Base-by-base conservation (phyloP, 805 yeast genomes). In the Wickerhamiella australiensis region DNA sequence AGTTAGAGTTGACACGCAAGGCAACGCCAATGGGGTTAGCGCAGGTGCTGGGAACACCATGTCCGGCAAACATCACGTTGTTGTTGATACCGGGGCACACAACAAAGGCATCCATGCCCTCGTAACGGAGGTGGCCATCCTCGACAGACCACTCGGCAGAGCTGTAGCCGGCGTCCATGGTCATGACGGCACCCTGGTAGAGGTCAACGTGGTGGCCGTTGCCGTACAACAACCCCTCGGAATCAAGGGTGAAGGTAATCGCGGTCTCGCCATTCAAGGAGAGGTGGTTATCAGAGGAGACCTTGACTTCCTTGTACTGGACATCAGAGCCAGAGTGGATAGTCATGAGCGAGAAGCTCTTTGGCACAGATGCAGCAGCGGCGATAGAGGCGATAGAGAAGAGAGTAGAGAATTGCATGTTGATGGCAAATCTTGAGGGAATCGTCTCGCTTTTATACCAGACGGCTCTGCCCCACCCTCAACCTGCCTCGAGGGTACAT, bases 261-360 rank as follows among this genome's bases (percentile, higher is more conserved):
- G 17, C 26, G 6, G 37, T 11, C 38, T 43, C 46, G 33, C 46
- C 46, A 22, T 43, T 43, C 26, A 31, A 21, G 20, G 38, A 29
- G 20, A 43, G 18, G 27, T 26, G 37, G 18, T 20, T 13, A 22
- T 43, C 22, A 23, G 35, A 11, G 27, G 46, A 15, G 27, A 43
- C 27, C 46, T 43, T 43, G 25, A 43, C 38, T 17, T 25, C 17
- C 22, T 18, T 2, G 46, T 31, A 31, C 38, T 43, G 46, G 38
- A 15, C 18, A 13, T 43, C 27, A 17, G 38, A 29, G 27, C 46
- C 46, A 43, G 46, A 43, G 46, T 29, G 38, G 27, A 31, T 31
- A 27, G 38, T 43, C 12, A 43, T 22, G 29, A 43, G 38, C 13
- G 27, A 21, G 21, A 31, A 43, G 22, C 11, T 17, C 8, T 6